Evolutionary conservation across 345 rosid genomes (phyloP), one percentile per base, ranked within the genome.

Genomic region (Carallia pectinifolia): DNA sequence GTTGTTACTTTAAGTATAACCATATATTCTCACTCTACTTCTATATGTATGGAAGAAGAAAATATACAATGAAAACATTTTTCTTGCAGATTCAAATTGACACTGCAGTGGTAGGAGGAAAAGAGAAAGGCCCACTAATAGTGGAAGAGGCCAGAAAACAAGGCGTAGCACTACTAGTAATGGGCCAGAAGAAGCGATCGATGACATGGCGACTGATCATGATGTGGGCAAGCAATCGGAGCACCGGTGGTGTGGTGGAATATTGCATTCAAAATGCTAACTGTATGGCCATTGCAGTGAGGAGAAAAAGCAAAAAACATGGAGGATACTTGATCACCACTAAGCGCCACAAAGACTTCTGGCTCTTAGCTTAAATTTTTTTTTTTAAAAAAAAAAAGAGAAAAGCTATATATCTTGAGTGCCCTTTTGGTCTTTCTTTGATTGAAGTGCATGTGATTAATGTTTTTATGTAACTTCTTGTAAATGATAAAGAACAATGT

Each of bases 261-360:
- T 90, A 87, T 72, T 94, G 98, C 52, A 87, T 94, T 64, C 96
- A 89, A 62, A 89, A 91, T 58, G 89, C 98, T 0, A 77, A 70
- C 12, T 91, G 97, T 78, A 94, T 94, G 98, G 95, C 96, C 2
- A 76, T 94, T 62, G 97, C 95, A 12, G 97, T 94, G 37, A 83
- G 97, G 53, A 83, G 95, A 62, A 94, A 89, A 75, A 77, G 87
- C 85, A 87, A 88, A 76, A 91, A 83, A 72, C 82, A 81, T 58
- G 98, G 98, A 47, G 98, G 98, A 5, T 94, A 89, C 65, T 76
- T 89, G 84, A 90, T 94, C 74, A 94, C 96, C 76, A 94, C 98
- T 16, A 94, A 89, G 65, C 90, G 95, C 39, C 98, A 91, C 71
- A 94, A 83, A 78, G 98, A 94, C 79, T 94, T 94, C 82, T 91